These are phyloP conservation scores for Medicago arabica DNA, from an alignment of 306 rosid genomes.

Conservation along the genomic window DNA sequence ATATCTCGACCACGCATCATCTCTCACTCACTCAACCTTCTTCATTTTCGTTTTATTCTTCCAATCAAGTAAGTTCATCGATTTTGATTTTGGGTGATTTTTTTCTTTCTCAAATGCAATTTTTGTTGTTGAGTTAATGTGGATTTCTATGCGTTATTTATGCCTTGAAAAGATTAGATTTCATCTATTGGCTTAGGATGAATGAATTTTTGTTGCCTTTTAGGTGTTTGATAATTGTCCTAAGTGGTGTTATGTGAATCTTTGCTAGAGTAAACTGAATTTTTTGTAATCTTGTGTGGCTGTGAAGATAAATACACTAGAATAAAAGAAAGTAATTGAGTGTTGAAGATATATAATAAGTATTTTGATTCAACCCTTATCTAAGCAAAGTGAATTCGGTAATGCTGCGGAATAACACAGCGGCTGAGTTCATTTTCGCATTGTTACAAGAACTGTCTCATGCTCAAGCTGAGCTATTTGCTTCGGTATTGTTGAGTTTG, in stretches of 20 bases:
- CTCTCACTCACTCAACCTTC: not conserved
- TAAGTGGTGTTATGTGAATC: not conserved
- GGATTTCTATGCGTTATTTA: not conserved
- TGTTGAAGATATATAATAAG: too few relatives aligned
- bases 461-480: too few relatives aligned
- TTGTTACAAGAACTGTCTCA: too few relatives aligned
- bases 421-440: too few relatives aligned
- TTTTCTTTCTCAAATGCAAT: not conserved
- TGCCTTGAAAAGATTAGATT: not conserved
- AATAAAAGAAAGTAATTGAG: too few relatives aligned
- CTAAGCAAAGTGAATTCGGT: too few relatives aligned
- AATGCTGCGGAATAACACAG: too few relatives aligned
- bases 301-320: not conserved
- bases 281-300: not conserved
- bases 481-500: too few relatives aligned
- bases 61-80: not conserved
- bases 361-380: too few relatives aligned
- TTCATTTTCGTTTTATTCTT: not conserved
- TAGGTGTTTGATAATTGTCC: slow-evolving; percentile 8
- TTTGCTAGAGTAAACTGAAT: not conserved
- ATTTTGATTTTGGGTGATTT: not conserved
- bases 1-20: not conserved
- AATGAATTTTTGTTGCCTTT: not conserved
- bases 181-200: not conserved
- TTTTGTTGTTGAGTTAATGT: not conserved